A percentile compares a stretch with the other conserved stretches of the same genome.
phyloP scores from a whole-genome alignment of 1,284 basidiomycete species.

The Phlebopus sp. region DNA sequence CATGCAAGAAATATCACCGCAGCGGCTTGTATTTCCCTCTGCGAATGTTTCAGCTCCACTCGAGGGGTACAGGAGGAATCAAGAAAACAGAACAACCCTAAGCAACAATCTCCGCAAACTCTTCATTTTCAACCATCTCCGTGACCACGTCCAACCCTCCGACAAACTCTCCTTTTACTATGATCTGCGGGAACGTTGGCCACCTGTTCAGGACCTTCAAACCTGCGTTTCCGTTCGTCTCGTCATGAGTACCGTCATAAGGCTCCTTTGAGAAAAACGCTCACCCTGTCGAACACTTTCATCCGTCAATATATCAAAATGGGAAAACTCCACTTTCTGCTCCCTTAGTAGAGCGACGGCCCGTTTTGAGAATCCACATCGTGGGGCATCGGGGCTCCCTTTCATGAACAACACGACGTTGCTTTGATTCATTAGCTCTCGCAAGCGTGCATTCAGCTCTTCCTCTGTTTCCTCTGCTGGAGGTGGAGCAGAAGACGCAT shows the following conservation, averaged over 20 bases:
- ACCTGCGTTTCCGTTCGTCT: conserved; percentile 47
- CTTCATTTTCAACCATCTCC: conserved; percentile 53
- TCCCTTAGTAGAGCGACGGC: conserved; percentile 84
- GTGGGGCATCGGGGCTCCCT: conserved; percentile 80
- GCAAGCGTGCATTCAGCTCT: conserved; percentile 63
- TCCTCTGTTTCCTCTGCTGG: conserved; percentile 58
- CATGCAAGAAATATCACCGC: too few species aligned
- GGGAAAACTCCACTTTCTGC: conserved; percentile 74
- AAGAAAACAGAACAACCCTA: background rate
- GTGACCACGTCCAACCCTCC: conserved; percentile 92
- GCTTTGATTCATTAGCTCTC: conserved; percentile 65
- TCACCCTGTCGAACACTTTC: conserved; percentile 57
- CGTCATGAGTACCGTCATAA: conserved; percentile 58
- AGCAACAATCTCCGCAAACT: conserved; percentile 37
- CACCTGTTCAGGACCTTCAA: conserved; percentile 76
- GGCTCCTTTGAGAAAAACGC: conserved; percentile 20
- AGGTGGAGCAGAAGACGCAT: conserved; percentile 38
- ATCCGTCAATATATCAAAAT: conserved; percentile 90
- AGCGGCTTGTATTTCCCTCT: background rate
- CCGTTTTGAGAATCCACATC: conserved; percentile 92
- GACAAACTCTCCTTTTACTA: conserved; percentile 90
- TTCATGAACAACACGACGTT: conserved; percentile 97
- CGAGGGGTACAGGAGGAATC: background rate
- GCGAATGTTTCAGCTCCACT: background rate
- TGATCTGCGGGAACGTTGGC: conserved; percentile 97